Evolutionary conservation across 805 yeast genomes (phyloP).

Genomic region (Zygotorulaspora florentina): DNA sequence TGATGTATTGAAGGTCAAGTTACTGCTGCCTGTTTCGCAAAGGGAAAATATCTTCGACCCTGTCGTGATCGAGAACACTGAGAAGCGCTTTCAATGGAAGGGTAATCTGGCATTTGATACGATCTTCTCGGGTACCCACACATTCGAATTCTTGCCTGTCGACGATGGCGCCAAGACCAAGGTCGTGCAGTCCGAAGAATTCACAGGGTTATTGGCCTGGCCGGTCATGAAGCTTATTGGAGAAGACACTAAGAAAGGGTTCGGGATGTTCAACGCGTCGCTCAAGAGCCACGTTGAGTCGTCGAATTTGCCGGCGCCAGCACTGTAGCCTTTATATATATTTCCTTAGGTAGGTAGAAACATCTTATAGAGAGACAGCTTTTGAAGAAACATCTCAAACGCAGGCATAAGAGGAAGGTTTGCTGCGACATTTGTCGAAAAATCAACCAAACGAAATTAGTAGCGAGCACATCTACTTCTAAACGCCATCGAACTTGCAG

Average conservation of each 20-base stretch:
- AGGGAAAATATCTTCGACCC: background rate
- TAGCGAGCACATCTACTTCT: too few relatives aligned
- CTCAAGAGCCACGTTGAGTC: conserved; percentile 1
- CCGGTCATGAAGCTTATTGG: conserved; percentile 1
- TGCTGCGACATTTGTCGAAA: too few relatives aligned
- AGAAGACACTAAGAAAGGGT: conserved; percentile 1
- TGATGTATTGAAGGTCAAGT: background rate
- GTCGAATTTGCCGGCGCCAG: background rate
- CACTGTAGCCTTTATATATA: too few relatives aligned
- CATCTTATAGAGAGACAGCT: too few relatives aligned
- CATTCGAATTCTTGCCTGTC: conserved; percentile 1
- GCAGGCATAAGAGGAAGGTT: too few relatives aligned
- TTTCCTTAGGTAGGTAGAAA: too few relatives aligned
- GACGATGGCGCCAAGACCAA: conserved; percentile 1
- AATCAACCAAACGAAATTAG: too few relatives aligned
- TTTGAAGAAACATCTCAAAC: too few relatives aligned
- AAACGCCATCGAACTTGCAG: too few relatives aligned
- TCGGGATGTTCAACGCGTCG: background rate
- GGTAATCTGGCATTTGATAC: background rate
- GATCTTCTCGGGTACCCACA: conserved; percentile 1
- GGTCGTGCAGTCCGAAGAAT: conserved; percentile 2
- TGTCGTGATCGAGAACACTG: background rate
- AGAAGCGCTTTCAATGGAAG: background rate
- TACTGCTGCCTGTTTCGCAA: background rate
- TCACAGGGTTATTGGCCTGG: background rate